phyloP scores from a whole-genome alignment of 768 basidiomycete genomes.

The Collybia sp. region DNA sequence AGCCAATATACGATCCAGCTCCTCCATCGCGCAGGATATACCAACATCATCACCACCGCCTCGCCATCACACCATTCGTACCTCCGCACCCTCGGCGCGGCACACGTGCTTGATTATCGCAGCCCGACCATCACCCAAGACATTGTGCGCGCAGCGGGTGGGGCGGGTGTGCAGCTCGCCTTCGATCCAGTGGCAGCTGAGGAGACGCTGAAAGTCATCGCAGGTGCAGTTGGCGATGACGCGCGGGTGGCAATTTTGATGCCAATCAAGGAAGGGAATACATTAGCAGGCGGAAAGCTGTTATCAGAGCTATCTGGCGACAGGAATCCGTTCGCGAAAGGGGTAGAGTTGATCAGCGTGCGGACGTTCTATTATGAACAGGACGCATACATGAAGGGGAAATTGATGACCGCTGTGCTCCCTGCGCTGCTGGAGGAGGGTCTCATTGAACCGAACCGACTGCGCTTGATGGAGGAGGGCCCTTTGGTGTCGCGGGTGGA shows the following conservation, averaged over 20 bases:
- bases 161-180: slow-evolving; percentile 19
- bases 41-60: slow-evolving; percentile 31
- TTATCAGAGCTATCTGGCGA: slow-evolving; percentile 26
- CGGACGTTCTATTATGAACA: slow-evolving; percentile 34
- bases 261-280: slow-evolving; percentile 41
- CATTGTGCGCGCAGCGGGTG: slow-evolving; percentile 21
- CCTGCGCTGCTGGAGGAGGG: slow-evolving; percentile 32
- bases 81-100: slow-evolving; percentile 29
- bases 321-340: slow-evolving; percentile 31
- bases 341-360: slow-evolving; percentile 30
- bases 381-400: slow-evolving; percentile 37
- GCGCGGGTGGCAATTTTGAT: slow-evolving; percentile 38
- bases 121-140: slow-evolving; percentile 21
- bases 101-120: slow-evolving; percentile 29
- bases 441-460: slow-evolving; percentile 35
- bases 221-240: slow-evolving; percentile 28
- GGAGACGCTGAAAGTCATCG: slow-evolving; percentile 27
- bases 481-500: slow-evolving; percentile 35
- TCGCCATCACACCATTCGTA: slow-evolving; percentile 24
- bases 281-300: slow-evolving; percentile 27
- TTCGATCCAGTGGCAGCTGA: slow-evolving; percentile 30
- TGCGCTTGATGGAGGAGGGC: slow-evolving; percentile 37
- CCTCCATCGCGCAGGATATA: slow-evolving; percentile 32
- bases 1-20: slow-evolving; percentile 32
- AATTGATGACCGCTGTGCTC: slow-evolving; percentile 41